phyloP scores from a whole-genome alignment of 768 basidiomycete genomes.

The Termitomyces sp. region DNA sequence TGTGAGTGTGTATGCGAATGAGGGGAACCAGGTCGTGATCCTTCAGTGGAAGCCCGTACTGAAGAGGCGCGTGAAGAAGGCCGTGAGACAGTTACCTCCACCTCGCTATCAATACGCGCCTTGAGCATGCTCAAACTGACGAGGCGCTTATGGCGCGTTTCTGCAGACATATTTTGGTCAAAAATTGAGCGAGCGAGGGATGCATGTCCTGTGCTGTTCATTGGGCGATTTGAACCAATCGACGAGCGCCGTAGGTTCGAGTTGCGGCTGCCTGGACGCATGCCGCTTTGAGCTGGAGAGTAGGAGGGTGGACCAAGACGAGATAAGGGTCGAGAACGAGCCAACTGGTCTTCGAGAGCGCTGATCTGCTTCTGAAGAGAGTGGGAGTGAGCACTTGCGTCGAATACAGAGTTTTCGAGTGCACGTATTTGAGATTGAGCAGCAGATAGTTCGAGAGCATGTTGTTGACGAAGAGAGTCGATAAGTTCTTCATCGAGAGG shows the following conservation, averaged over 20 bases:
- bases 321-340: slow-evolving; percentile 41
- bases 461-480: slow-evolving; percentile 67
- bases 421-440: slow-evolving; percentile 78
- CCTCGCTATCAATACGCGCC: slow-evolving; percentile 84
- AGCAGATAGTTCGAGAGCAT: slow-evolving; percentile 74
- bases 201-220: slow-evolving; percentile 29
- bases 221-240: slow-evolving; percentile 34
- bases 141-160: slow-evolving; percentile 77
- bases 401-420: slow-evolving; percentile 69
- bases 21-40: slow-evolving; percentile 19
- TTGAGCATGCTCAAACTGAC: slow-evolving; percentile 88
- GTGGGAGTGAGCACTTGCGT: slow-evolving; percentile 68
- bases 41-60: slow-evolving; percentile 35
- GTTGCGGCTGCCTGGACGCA: slow-evolving; percentile 43
- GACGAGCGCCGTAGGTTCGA: slow-evolving; percentile 34
- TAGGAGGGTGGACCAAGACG: slow-evolving; percentile 41
- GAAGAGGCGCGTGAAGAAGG: slow-evolving; percentile 38
- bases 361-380: slow-evolving; percentile 64
- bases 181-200: slow-evolving; percentile 56
- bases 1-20: slow-evolving; percentile 20
- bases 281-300: slow-evolving; percentile 39
- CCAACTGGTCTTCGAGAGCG: slow-evolving; percentile 63
- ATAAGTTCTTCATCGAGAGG: slow-evolving; percentile 76
- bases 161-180: slow-evolving; percentile 67
- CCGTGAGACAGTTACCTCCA: slow-evolving; percentile 38